Conservation (phyloP, 495 filamentous ascomycete species). For the Pseudoneurospora amorphoporcata region DNA sequence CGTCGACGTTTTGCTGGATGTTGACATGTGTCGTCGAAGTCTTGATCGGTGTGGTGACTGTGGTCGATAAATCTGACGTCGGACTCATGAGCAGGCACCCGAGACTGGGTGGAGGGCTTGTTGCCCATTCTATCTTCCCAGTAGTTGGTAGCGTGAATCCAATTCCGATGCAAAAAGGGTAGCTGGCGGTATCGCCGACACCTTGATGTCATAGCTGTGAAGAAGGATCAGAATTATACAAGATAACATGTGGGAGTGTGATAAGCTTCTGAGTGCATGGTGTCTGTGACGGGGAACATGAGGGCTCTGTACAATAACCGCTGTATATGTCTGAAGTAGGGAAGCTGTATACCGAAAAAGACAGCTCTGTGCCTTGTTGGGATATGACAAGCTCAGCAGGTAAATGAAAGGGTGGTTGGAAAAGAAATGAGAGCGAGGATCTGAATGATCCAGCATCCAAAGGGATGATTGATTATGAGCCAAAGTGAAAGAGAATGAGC, state of each 20-base stretch:
- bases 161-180: conserved; percentile 30
- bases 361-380: not conserved
- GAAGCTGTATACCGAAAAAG: not conserved
- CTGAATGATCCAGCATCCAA: not conserved
- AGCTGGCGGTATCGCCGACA: conserved; percentile 13
- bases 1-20: conserved; percentile 32
- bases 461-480: not conserved
- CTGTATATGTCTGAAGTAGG: not conserved
- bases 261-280: not conserved
- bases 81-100: conserved; percentile 6
- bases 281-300: not conserved
- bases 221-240: conserved; percentile 2
- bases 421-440: not conserved
- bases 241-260: not conserved
- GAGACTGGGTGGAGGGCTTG: conserved; percentile 24
- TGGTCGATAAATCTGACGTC: conserved; percentile 23
- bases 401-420: not conserved
- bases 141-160: conserved; percentile 20
- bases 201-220: conserved; percentile 16
- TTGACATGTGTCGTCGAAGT: conserved; percentile 12
- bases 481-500: not conserved
- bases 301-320: not conserved
- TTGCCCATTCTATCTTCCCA: conserved; percentile 29
- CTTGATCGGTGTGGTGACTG: not conserved
- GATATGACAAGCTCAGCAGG: not conserved